Conservation (phyloP, 805 yeast genomes). For the Candida cerambycidarum region DNA sequence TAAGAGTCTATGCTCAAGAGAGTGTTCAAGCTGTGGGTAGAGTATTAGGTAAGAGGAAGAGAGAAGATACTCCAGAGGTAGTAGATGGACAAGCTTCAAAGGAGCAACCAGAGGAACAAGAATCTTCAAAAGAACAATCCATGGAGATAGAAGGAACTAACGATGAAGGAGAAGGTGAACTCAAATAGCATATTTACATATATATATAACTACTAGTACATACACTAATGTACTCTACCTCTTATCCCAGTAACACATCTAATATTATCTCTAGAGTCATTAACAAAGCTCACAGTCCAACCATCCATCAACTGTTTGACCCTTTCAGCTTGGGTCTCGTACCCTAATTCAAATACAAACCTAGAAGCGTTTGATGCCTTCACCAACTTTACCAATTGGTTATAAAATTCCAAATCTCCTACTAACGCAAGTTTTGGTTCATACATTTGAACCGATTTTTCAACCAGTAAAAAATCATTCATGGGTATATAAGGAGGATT, state of each 20-base stretch:
- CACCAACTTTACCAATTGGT: conserved; percentile 50
- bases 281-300: conserved; percentile 52
- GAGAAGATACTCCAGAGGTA: conserved; percentile 20
- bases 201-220: no score
- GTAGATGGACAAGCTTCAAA: no score
- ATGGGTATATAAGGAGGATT: conserved; percentile 87
- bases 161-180: no score
- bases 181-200: no score
- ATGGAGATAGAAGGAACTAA: no score
- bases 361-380: conserved; percentile 44
- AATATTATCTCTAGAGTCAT: conserved; percentile 52
- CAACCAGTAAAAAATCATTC: conserved; percentile 45
- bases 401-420: conserved; percentile 74
- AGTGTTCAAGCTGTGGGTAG: conserved; percentile 67
- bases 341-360: conserved; percentile 79
- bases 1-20: conserved; percentile 72
- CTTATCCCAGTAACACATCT: conserved; percentile 61
- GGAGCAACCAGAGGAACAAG: background rate
- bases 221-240: conserved; percentile 3
- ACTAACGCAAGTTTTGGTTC: conserved; percentile 83
- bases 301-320: conserved; percentile 29
- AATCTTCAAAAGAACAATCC: background rate
- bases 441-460: conserved; percentile 60
- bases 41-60: conserved; percentile 47
- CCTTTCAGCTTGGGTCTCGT: conserved; percentile 50